These are phyloP conservation scores for Amorphotheca resinae DNA, from an alignment of 495 filamentous ascomycete genomes.

Conservation along the genomic window DNA sequence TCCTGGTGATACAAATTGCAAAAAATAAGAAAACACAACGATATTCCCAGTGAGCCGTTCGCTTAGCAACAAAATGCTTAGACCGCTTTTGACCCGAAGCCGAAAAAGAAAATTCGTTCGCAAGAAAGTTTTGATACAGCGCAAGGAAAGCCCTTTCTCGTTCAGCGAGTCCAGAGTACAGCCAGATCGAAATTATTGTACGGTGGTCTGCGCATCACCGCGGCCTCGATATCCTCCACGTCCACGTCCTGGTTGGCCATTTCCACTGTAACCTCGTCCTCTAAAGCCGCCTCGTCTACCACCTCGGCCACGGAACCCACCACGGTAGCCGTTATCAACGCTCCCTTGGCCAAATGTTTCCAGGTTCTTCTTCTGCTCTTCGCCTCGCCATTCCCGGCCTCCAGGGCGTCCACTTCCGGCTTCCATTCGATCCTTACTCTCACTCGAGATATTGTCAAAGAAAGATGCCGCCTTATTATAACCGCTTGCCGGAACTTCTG, in stretches of 20 bases:
- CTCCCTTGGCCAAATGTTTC: constrained; percentile 98
- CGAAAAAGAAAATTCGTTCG: constrained; percentile 11
- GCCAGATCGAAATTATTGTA: constrained; percentile 10
- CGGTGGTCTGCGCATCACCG: constrained; percentile 9
- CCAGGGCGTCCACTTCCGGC: constrained; percentile 47
- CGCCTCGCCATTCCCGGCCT: constrained; percentile 82
- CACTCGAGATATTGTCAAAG: constrained; percentile 96
- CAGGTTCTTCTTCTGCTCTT: constrained; percentile 90
- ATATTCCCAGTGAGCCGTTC: not conserved
- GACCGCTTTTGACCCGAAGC: constrained; percentile 2
- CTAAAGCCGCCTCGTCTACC: constrained; percentile 44
- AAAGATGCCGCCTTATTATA: constrained; percentile 85
- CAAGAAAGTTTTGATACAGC: constrained; percentile 17
- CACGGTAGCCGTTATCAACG: constrained; percentile 73
- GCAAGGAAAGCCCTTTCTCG: constrained; percentile 9
- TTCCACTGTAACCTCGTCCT: constrained; percentile 30
- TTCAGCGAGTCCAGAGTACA: not conserved
- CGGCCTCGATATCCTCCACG: constrained; percentile 18
- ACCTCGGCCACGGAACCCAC: constrained; percentile 56
- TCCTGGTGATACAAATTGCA: constrained; percentile 18
- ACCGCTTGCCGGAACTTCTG: constrained; percentile 28
- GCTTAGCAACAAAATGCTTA: constrained; percentile 1
- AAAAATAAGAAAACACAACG: constrained; percentile 12
- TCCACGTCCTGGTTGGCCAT: constrained; percentile 19
- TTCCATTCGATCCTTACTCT: constrained; percentile 82